phyloP scores from a whole-genome alignment of 2,329 filamentous ascomycete genomes.

The Exophiala aquamarina region DNA sequence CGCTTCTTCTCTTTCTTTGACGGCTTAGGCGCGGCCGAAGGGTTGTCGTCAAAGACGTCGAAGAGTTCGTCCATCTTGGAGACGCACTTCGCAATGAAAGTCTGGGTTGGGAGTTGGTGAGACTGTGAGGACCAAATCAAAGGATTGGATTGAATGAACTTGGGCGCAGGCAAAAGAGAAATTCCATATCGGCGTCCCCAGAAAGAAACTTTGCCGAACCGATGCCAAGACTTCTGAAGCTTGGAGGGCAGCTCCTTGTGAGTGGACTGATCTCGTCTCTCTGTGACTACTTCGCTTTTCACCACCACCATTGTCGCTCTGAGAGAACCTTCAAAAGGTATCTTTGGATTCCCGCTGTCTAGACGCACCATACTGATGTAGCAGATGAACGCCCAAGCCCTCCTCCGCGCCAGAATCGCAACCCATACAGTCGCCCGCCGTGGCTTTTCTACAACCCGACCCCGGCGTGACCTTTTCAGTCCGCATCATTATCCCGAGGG shows the following conservation, averaged over 20 bases:
- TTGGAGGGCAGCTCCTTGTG: slow-evolving; percentile 3
- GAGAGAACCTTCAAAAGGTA: slow-evolving; percentile 4
- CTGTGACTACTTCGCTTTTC: slow-evolving; percentile 4
- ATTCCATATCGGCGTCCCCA: too few relatives aligned
- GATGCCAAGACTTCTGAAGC: slow-evolving; percentile 9
- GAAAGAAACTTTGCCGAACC: slow-evolving; percentile 11
- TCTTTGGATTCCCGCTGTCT: neutral
- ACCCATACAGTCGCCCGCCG: slow-evolving; percentile 76
- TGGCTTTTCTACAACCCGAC: slow-evolving; percentile 88
- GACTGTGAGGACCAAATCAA: too few relatives aligned
- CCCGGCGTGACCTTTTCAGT: slow-evolving; percentile 68
- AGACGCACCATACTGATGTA: slow-evolving; percentile 4
- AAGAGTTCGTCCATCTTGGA: slow-evolving; percentile 73
- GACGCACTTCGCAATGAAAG: too few relatives aligned
- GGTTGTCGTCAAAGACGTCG: slow-evolving; percentile 70
- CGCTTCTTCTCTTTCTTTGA: slow-evolving; percentile 66
- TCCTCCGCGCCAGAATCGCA: slow-evolving; percentile 63
- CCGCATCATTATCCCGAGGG: slow-evolving; percentile 99
- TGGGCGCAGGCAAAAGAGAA: too few relatives aligned
- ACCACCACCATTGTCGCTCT: slow-evolving; percentile 2
- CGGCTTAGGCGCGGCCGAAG: slow-evolving; percentile 32
- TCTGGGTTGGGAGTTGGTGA: neutral
- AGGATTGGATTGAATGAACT: too few relatives aligned
- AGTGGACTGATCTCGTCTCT: slow-evolving; percentile 11
- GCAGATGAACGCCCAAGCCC: slow-evolving; percentile 76